Conservation (phyloP, 2,329 filamentous ascomycete species). For the Aureobasidium sp. region DNA sequence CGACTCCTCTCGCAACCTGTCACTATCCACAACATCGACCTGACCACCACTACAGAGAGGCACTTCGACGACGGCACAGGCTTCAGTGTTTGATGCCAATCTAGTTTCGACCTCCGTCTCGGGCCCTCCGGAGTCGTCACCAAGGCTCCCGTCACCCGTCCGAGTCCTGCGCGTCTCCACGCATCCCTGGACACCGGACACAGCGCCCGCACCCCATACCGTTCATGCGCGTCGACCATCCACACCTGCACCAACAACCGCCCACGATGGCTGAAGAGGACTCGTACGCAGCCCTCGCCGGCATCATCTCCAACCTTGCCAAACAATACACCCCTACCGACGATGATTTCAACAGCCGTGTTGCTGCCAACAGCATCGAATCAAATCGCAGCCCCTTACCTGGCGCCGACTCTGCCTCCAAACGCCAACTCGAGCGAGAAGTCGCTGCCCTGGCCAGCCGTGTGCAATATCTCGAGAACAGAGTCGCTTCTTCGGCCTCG, state of each 20-base stretch:
- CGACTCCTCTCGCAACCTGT: background rate
- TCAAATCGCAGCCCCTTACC: constrained; percentile 59
- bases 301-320: constrained; percentile 38
- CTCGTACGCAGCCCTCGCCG: constrained; percentile 30
- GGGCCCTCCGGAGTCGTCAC: background rate
- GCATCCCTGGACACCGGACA: background rate
- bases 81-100: background rate
- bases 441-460: constrained; percentile 68
- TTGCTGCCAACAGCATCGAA: constrained; percentile 44
- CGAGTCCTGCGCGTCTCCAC: background rate
- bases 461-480: constrained; percentile 74
- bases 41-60: background rate
- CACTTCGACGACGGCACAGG: background rate
- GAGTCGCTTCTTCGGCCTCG: constrained; percentile 44
- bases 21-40: background rate
- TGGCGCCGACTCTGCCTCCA: constrained; percentile 65
- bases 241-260: background rate
- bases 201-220: background rate
- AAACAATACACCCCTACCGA: constrained; percentile 37
- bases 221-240: constrained; percentile 10
- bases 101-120: background rate
- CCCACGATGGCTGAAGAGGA: constrained; percentile 28
- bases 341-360: constrained; percentile 37
- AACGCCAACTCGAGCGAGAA: constrained; percentile 73
- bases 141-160: background rate